phyloP scores from a whole-genome alignment of 331 rosid genomes.

The Telfairia occidentalis region DNA sequence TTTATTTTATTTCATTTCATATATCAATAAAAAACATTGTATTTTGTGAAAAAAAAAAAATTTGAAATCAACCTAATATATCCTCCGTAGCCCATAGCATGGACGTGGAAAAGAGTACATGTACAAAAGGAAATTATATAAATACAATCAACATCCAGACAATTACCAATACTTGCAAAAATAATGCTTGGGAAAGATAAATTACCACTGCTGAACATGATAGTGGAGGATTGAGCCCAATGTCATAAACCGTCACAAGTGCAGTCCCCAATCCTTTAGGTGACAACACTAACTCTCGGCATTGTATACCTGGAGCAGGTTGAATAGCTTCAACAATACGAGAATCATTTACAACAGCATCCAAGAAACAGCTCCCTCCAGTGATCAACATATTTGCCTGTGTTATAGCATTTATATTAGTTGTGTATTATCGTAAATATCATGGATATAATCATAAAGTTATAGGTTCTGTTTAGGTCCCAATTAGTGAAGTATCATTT shows the following conservation, averaged over 20 bases:
- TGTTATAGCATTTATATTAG: not conserved
- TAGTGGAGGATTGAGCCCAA: slow-evolving; percentile 70
- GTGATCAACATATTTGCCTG: slow-evolving; percentile 61
- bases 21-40: no score
- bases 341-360: slow-evolving; percentile 65
- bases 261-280: slow-evolving; percentile 78
- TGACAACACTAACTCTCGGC: slow-evolving; percentile 53
- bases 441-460: not conserved
- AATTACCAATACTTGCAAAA: not conserved
- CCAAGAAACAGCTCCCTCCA: slow-evolving; percentile 97
- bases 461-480: not conserved
- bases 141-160: not conserved
- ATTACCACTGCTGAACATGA: slow-evolving; percentile 65
- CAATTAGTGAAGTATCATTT: not conserved
- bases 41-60: no score
- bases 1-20: no score
- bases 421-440: not conserved
- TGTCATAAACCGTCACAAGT: slow-evolving; percentile 57
- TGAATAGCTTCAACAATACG: slow-evolving; percentile 61
- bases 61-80: not conserved
- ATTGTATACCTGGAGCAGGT: slow-evolving; percentile 47
- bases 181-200: slow-evolving; percentile 12
- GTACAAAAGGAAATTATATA: not conserved
- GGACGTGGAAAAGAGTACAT: not conserved
- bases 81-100: not conserved